These are phyloP conservation scores for Alternaria conjuncta DNA, from an alignment of 2,329 filamentous ascomycete genomes.

Conservation along the genomic window DNA sequence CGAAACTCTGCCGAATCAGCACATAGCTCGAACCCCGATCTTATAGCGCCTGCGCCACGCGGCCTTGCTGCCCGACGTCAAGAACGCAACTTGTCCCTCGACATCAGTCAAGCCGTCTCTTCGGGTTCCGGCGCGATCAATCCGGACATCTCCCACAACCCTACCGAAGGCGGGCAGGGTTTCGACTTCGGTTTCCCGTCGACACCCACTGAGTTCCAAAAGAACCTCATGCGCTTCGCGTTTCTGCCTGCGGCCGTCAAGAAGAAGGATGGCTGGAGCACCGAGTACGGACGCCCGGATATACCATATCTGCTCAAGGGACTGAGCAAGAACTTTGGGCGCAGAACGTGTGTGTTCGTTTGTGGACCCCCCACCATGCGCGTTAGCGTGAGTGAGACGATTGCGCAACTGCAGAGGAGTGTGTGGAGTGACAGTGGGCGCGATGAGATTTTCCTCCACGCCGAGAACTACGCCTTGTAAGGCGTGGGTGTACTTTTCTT, in stretches of 20 bases:
- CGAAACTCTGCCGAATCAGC: conserved; percentile 22
- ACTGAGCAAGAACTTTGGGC: conserved; percentile 81
- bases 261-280: conserved; percentile 78
- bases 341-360: conserved; percentile 87
- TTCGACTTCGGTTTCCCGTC: conserved; percentile 74
- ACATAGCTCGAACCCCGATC: conserved; percentile 34
- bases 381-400: conserved; percentile 83
- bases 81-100: conserved; percentile 51
- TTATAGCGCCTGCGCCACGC: conserved; percentile 34
- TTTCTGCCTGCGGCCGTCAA: conserved; percentile 67
- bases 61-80: conserved; percentile 51
- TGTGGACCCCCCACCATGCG: conserved; percentile 89
- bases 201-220: conserved; percentile 86
- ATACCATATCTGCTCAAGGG: conserved; percentile 85
- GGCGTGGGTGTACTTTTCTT: conserved; percentile 4
- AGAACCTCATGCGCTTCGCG: conserved; percentile 87
- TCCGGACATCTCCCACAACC: conserved; percentile 50
- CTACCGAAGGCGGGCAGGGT: conserved; percentile 28
- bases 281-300: conserved; percentile 90
- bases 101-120: conserved; percentile 50
- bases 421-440: conserved; percentile 80
- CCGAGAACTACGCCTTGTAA: conserved; percentile 91
- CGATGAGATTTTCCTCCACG: conserved; percentile 93
- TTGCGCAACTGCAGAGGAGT: conserved; percentile 79
- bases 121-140: conserved; percentile 46